These are phyloP conservation scores for Trichosporon sp. DNA, from an alignment of 1,284 basidiomycete genomes.

Conservation along the genomic window DNA sequence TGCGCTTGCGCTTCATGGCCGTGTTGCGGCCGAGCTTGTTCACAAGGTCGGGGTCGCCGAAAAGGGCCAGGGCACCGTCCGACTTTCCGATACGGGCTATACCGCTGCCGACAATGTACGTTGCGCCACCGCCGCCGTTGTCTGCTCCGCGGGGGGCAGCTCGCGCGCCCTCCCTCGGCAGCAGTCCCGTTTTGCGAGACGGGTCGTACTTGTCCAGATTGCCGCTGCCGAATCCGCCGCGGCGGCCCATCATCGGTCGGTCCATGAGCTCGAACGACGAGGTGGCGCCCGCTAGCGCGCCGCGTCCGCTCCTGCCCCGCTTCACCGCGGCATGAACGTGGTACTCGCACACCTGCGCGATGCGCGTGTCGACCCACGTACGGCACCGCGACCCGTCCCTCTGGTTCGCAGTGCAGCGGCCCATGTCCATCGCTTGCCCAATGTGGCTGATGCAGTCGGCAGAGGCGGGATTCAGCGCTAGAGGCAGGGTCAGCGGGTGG, in stretches of 20 bases:
- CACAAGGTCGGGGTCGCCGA: constrained; percentile 60
- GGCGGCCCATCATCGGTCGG: constrained; percentile 1
- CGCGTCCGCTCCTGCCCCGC: constrained; percentile 67
- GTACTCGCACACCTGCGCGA: constrained; percentile 78
- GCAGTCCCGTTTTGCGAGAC: constrained; percentile 55
- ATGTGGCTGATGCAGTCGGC: constrained; percentile 78
- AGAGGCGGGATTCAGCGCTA: constrained; percentile 83
- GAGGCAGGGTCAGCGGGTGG: constrained; percentile 75
- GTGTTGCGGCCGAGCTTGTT: constrained; percentile 69
- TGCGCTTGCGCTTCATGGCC: constrained; percentile 69
- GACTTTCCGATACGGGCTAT: constrained; percentile 59
- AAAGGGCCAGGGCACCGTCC: constrained; percentile 29
- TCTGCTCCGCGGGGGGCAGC: constrained; percentile 40
- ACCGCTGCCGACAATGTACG: constrained; percentile 75
- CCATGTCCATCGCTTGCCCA: constrained; percentile 81
- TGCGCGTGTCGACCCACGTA: constrained; percentile 82
- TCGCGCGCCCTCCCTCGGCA: constrained; percentile 41
- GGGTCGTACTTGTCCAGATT: constrained; percentile 62
- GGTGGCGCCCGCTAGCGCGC: constrained; percentile 66
- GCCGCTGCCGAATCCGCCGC: constrained; percentile 42
- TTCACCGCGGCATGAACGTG: constrained; percentile 82
- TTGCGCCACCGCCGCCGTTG: constrained; percentile 62
- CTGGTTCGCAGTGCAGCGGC: constrained; percentile 74
- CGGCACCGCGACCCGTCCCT: constrained; percentile 79
- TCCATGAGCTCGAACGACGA: constrained; percentile 36